Evolutionary conservation across 176 grass and related monocot genomes (phyloP).

Genomic region (Thalia dealbata): DNA sequence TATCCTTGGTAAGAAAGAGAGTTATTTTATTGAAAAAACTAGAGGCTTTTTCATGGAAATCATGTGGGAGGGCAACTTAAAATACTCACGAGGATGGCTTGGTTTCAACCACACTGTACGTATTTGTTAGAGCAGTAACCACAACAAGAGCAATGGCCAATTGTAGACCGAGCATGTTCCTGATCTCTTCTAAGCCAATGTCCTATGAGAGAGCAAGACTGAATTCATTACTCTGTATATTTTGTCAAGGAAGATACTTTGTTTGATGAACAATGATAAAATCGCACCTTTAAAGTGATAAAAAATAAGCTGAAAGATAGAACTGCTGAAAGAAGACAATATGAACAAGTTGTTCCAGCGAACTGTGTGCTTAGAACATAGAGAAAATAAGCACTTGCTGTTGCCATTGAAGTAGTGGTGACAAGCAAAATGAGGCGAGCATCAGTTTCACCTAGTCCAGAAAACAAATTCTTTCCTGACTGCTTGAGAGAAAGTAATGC

Average conservation of each 20-base stretch:
- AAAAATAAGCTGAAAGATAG: conserved; percentile 77
- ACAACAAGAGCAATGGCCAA: conserved; percentile 53
- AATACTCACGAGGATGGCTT: conserved; percentile 42
- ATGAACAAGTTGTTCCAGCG: conserved; percentile 63
- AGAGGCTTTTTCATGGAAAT: background rate
- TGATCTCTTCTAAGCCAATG: conserved; percentile 54
- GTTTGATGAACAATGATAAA: background rate
- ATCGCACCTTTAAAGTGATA: conserved; percentile 69
- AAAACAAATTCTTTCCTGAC: conserved; percentile 30
- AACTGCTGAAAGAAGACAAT: conserved; percentile 67
- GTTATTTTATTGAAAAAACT: background rate
- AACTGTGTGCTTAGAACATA: conserved; percentile 75
- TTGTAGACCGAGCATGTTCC: conserved; percentile 62
- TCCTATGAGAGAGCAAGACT: conserved; percentile 35
- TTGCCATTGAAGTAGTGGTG: conserved; percentile 70
- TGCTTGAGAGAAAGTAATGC: conserved; percentile 66
- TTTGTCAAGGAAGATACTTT: background rate
- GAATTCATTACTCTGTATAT: background rate
- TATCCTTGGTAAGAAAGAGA: too few species aligned
- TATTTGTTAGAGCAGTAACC: conserved; percentile 59
- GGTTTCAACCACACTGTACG: conserved; percentile 49
- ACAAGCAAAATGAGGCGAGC: conserved; percentile 53
- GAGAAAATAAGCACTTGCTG: conserved; percentile 84
- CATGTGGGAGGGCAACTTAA: background rate
- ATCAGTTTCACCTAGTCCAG: conserved; percentile 45